Evolutionary conservation across 179 eudicot species (phyloP).

Genomic region (Vitellaria paradoxa): DNA sequence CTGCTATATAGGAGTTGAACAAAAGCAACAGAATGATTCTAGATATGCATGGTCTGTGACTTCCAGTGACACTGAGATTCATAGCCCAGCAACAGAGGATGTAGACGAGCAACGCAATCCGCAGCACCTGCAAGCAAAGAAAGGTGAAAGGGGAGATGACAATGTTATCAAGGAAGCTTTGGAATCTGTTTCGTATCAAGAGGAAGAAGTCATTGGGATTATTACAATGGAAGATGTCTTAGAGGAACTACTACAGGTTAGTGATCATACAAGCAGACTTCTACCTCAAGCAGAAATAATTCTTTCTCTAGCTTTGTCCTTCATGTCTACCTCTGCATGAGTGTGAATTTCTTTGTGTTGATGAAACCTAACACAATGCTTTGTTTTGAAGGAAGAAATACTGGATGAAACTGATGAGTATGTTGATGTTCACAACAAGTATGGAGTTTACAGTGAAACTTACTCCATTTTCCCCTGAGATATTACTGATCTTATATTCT

Average conservation of each 20-base stretch:
- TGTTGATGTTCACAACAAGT: constrained; percentile 33
- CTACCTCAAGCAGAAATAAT: neutral
- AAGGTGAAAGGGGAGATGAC: neutral
- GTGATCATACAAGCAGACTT: neutral
- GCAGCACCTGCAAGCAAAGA: neutral
- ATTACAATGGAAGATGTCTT: constrained; percentile 89
- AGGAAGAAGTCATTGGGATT: constrained; percentile 67
- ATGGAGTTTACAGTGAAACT: neutral
- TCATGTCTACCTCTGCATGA: no score
- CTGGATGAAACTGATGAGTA: constrained; percentile 39
- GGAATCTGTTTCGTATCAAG: constrained; percentile 18
- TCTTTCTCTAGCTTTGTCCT: neutral
- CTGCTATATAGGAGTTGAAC: neutral
- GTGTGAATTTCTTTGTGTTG: neutral
- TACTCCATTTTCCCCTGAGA: neutral
- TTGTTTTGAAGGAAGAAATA: constrained; percentile 30
- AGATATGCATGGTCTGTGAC: constrained; percentile 14
- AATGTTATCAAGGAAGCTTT: constrained; percentile 7
- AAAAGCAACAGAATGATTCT: constrained; percentile 6
- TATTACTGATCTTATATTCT: neutral
- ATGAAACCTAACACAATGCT: constrained; percentile 6
- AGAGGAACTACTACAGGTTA: constrained; percentile 74
- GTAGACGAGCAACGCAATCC: no score
- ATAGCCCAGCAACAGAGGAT: constrained; percentile 19
- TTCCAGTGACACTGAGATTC: constrained; percentile 11